Conservation (phyloP, 257 asterid genomes). For the Fraxinus quadrangulata region DNA sequence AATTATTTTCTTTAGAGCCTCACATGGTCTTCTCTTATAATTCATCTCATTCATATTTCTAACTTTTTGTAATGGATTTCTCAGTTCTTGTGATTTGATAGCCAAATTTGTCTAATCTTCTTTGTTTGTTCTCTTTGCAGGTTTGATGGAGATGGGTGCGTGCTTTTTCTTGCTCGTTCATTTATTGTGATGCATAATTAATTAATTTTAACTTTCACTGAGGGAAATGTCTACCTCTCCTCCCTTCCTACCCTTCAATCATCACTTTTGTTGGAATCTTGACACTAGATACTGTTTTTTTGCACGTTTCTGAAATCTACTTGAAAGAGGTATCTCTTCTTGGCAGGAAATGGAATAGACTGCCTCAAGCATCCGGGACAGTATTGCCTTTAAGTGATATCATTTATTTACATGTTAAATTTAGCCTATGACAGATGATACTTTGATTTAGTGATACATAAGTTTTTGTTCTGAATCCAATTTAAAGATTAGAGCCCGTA, state of each 20-base stretch:
- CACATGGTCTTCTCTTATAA: conserved; percentile 1
- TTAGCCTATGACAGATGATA: neutral
- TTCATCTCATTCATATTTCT: neutral
- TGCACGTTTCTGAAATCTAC: neutral
- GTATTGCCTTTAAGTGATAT: neutral
- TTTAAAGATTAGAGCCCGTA: no score
- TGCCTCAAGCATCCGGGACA: neutral
- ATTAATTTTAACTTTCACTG: conserved; percentile 21
- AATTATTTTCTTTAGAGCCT: conserved; percentile 13
- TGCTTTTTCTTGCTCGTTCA: conserved; percentile 30
- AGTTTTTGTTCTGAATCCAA: neutral
- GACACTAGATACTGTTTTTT: neutral
- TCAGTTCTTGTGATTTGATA: conserved; percentile 18
- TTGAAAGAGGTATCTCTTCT: neutral
- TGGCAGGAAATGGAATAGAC: neutral
- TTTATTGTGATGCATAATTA: conserved; percentile 27
- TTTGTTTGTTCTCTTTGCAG: conserved; percentile 51
- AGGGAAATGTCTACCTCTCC: conserved; percentile 5
- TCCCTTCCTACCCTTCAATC: neutral
- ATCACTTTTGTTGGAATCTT: neutral
- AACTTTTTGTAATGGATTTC: neutral
- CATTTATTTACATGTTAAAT: neutral
- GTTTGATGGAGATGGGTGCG: conserved; percentile 99
- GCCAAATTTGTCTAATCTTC: conserved; percentile 24
- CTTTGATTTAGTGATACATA: neutral